Conservation (phyloP, 1,284 basidiomycete species). For the Testicularia cyperi region DNA sequence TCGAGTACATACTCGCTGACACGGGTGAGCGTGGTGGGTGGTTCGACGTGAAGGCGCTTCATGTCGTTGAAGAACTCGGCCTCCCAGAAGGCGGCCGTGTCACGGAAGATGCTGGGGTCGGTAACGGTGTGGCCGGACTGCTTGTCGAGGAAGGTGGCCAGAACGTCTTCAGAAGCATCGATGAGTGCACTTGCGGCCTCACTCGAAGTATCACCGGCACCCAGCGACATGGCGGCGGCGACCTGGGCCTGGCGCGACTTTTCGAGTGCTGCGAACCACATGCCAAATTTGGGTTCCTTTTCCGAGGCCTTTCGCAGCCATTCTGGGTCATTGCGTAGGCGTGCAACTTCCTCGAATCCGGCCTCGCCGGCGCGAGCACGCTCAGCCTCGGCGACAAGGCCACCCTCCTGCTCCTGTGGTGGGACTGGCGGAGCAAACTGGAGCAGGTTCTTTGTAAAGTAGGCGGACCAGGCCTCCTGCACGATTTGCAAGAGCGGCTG, state of each 20-base stretch:
- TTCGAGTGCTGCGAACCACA: slow-evolving; percentile 55
- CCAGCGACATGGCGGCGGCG: slow-evolving; percentile 50
- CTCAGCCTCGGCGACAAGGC: slow-evolving; percentile 25
- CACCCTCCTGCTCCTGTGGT: slow-evolving; percentile 38
- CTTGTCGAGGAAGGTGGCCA: slow-evolving; percentile 41
- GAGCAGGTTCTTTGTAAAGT: slow-evolving; percentile 48
- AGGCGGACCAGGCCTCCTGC: slow-evolving; percentile 49
- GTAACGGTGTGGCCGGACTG: slow-evolving; percentile 71
- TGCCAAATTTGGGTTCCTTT: slow-evolving; percentile 53
- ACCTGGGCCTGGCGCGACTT: slow-evolving; percentile 50
- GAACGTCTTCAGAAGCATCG: slow-evolving; percentile 52
- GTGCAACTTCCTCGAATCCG: slow-evolving; percentile 50
- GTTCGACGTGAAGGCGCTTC: slow-evolving; percentile 78
- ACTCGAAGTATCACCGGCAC: slow-evolving; percentile 28
- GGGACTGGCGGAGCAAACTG: slow-evolving; percentile 52
- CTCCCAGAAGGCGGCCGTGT: slow-evolving; percentile 88
- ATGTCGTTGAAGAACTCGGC: slow-evolving; percentile 88
- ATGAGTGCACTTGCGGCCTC: slow-evolving; percentile 39
- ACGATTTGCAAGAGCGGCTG: slow-evolving; percentile 41
- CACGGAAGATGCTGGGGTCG: slow-evolving; percentile 82
- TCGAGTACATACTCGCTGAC: slow-evolving; percentile 98
- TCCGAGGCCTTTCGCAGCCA: slow-evolving; percentile 44
- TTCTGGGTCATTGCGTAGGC: slow-evolving; percentile 30
- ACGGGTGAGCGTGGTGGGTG: slow-evolving; percentile 86
- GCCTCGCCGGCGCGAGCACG: slow-evolving; percentile 48